phyloP scores from a whole-genome alignment of 352 stramenopile species.

The Phytophthora kernoviae region DNA sequence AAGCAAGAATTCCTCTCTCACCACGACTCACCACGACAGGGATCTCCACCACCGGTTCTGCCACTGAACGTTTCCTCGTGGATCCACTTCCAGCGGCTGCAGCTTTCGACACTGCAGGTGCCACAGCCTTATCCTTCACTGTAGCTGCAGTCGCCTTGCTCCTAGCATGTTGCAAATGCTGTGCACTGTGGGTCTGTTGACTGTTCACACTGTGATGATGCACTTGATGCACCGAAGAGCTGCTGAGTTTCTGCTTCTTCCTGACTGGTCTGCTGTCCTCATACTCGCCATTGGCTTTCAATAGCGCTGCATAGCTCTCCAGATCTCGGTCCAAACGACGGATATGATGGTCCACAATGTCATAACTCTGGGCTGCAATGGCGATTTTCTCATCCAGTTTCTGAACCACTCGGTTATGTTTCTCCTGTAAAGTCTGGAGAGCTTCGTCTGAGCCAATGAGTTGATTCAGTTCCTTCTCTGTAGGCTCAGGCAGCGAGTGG shows the following conservation, averaged over 20 bases:
- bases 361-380: constrained; percentile 86
- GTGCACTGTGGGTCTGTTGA: constrained; percentile 22
- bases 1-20: neutral
- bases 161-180: constrained; percentile 23
- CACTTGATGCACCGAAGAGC: constrained; percentile 20
- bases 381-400: constrained; percentile 90
- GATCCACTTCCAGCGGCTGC: constrained; percentile 17
- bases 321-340: constrained; percentile 78
- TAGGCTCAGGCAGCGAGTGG: constrained; percentile 47
- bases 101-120: constrained; percentile 17
- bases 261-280: constrained; percentile 58
- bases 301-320: constrained; percentile 68
- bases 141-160: constrained; percentile 37
- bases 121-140: constrained; percentile 27
- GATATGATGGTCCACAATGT: constrained; percentile 89
- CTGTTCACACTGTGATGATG: constrained; percentile 6
- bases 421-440: constrained; percentile 50
- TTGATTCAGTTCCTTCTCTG: constrained; percentile 64
- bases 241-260: constrained; percentile 58
- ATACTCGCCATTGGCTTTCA: constrained; percentile 82
- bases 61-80: constrained; percentile 56
- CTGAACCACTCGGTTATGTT: constrained; percentile 76
- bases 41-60: constrained; percentile 36
- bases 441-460: constrained; percentile 66
- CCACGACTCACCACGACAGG: constrained; percentile 25